Evolutionary conservation across 1,284 basidiomycete genomes (phyloP).

Genomic region (Cryptococcus floricola): DNA sequence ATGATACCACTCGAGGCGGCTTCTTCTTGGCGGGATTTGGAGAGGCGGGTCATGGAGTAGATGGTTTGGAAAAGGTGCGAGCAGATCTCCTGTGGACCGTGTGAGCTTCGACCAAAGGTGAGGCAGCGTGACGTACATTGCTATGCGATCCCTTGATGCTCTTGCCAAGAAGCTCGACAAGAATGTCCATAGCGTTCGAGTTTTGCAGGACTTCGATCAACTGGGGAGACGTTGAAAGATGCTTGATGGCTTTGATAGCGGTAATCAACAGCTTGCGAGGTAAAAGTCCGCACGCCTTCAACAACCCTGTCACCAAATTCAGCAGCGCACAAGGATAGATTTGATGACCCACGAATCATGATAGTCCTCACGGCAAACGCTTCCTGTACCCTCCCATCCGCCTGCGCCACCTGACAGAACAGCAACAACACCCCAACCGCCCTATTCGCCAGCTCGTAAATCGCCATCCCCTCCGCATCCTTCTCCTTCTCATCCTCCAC

Average conservation of each 20-base stretch:
- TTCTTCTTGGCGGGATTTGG: slow-evolving; percentile 91
- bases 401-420: slow-evolving; percentile 92
- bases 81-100: slow-evolving; percentile 71
- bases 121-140: slow-evolving; percentile 58
- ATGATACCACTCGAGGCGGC: slow-evolving; percentile 93
- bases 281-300: slow-evolving; percentile 76
- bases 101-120: neutral
- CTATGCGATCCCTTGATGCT: slow-evolving; percentile 73
- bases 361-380: slow-evolving; percentile 86
- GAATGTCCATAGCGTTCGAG: slow-evolving; percentile 87
- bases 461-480: neutral
- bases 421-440: slow-evolving; percentile 86
- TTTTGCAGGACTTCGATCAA: slow-evolving; percentile 91
- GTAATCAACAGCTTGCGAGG: slow-evolving; percentile 79
- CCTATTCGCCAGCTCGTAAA: slow-evolving; percentile 49
- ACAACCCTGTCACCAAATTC: slow-evolving; percentile 58
- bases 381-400: slow-evolving; percentile 84
- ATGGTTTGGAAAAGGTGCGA: slow-evolving; percentile 80
- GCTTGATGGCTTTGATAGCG: slow-evolving; percentile 92
- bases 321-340: slow-evolving; percentile 1
- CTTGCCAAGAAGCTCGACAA: slow-evolving; percentile 77
- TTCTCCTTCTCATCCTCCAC: slow-evolving; percentile 1
- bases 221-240: slow-evolving; percentile 86
- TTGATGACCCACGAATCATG: slow-evolving; percentile 65
- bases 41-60: slow-evolving; percentile 89